These are phyloP conservation scores for Beta vulgaris DNA, from an alignment of 148 eudicot species.

Conservation along the genomic window DNA sequence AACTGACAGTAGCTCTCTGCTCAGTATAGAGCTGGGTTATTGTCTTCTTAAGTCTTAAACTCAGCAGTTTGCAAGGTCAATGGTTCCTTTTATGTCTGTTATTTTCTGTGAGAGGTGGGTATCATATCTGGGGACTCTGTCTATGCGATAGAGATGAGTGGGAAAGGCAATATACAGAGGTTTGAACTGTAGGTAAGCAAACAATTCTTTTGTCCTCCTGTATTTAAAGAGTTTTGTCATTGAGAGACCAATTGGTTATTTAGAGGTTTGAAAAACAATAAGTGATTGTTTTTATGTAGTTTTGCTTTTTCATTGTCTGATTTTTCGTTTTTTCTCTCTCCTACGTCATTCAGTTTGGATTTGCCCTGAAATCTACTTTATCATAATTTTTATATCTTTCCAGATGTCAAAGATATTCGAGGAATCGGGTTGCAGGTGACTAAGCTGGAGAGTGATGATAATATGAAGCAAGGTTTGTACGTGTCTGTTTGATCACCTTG, in stretches of 20 bases:
- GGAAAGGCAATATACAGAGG: not conserved
- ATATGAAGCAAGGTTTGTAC: constrained; percentile 57
- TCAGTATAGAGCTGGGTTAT: not conserved
- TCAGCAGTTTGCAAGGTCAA: not conserved
- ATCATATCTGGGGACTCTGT: not conserved
- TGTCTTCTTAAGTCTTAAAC: not conserved
- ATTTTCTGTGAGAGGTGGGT: not conserved
- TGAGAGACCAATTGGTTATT: constrained; percentile 2
- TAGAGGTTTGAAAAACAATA: not conserved
- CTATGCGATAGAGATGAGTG: not conserved
- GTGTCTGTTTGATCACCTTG: constrained; percentile 15
- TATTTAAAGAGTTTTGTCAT: not conserved
- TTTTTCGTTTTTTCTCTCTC: not conserved
- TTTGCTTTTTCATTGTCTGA: not conserved
- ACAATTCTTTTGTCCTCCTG: not conserved
- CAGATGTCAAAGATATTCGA: constrained; percentile 83
- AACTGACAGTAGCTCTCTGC: not conserved
- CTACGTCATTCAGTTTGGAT: not conserved
- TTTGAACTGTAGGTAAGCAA: not conserved
- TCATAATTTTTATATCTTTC: constrained; percentile 16
- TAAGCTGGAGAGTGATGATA: constrained; percentile 66
- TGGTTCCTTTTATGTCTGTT: not conserved
- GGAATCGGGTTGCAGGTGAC: constrained; percentile 94
- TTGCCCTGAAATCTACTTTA: not conserved
- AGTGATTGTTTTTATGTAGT: not conserved